Base-by-base conservation (phyloP, 345 rosid species). In the Erodium maritimum region DNA sequence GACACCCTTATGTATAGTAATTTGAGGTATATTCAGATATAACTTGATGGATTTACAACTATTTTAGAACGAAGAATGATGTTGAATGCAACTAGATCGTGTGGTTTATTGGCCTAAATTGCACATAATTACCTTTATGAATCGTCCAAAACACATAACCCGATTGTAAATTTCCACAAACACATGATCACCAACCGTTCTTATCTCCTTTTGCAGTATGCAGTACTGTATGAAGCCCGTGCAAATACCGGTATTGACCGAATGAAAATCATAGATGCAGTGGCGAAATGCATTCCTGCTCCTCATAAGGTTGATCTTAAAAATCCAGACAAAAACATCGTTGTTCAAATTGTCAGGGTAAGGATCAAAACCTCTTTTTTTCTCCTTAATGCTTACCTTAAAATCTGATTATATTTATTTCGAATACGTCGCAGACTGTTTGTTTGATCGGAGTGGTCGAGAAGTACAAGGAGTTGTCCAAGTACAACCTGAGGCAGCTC, bases 291-390 rank as follows among this genome's bases (percentile, higher is more conserved):
- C 42, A 62, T 93, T 60, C 96, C 97, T 53, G 86, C 71, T 21
- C 97, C 99, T 50, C 97, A 90, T 58, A 93, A 83, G 73, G 99
- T 93, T 63, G 91, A 90, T 80, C 86, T 93, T 66, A 83, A 77
- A 77, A 90, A 82, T 65, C 99, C 97, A 0, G 90, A 83, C 65
- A 79, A 78, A 81, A 82, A 88, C 1, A 83, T 93, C 19, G 77
- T 89, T 21, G 99, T 93, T 52, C 90, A 90, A 76, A 76, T 93
- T 73, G 81, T 87, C 42, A 90, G 85, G 97, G 95, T 89, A 70
- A 68, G 50, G 37, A 57, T 29, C 60, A 57, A 22, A 59, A 29
- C 8, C 9, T 42, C 20, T 46, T 45, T 21, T 22, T 18, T 59
- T 48, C 18, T 46, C 25, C 18, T 23, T 14, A 16, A 42, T 21